These are phyloP conservation scores for Setaria viridis DNA, from an alignment of 202 grass and related monocot genomes.

Conservation along the genomic window DNA sequence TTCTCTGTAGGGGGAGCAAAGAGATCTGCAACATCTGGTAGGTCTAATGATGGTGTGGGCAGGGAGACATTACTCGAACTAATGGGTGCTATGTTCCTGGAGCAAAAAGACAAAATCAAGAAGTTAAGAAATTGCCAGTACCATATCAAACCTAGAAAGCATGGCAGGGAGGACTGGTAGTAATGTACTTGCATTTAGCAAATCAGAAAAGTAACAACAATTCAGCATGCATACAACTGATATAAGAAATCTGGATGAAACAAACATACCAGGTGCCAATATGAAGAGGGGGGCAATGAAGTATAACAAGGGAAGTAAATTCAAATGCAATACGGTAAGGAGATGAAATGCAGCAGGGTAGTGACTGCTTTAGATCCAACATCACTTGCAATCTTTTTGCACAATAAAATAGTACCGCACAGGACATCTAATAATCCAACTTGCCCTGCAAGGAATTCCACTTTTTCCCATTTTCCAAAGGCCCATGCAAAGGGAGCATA, in stretches of 20 bases:
- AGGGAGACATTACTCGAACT: constrained; percentile 47
- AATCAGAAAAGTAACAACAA: not conserved
- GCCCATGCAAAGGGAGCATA: not conserved
- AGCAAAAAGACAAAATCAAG: not conserved
- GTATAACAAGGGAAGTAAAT: not conserved
- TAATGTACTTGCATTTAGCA: not conserved
- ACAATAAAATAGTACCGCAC: not conserved
- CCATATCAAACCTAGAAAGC: constrained; percentile 22
- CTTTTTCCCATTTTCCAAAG: not conserved
- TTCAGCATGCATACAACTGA: not conserved
- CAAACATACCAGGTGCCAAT: not conserved
- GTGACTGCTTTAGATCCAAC: not conserved
- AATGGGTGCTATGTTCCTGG: constrained; percentile 47
- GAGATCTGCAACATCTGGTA: constrained; percentile 74
- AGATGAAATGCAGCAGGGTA: constrained; percentile 1
- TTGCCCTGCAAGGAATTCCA: not conserved
- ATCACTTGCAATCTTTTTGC: not conserved
- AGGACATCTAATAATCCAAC: not conserved
- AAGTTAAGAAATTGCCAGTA: not conserved
- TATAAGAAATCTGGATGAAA: not conserved
- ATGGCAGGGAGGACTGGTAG: not conserved
- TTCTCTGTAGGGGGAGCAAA: constrained; percentile 59
- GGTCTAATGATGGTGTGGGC: constrained; percentile 65
- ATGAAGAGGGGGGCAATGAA: not conserved
- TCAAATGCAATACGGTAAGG: not conserved